These are phyloP conservation scores for Quambalaria eucalypti DNA, from an alignment of 1,284 basidiomycete genomes.

Conservation along the genomic window DNA sequence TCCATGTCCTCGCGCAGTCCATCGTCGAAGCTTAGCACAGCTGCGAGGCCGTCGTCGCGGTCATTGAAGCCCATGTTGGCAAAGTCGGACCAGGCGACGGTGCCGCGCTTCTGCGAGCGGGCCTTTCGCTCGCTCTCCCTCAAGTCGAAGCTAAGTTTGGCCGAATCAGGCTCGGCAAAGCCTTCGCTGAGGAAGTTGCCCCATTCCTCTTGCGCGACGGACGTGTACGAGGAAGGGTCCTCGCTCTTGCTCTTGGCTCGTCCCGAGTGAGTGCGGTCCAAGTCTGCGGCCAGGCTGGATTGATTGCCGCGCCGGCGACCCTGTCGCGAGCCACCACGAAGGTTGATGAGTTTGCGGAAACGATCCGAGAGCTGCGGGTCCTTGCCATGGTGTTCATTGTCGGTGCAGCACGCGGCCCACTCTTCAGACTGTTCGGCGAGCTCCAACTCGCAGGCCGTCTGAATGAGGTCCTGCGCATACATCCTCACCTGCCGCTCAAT, in stretches of 20 bases:
- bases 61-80: conserved; percentile 24
- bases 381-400: conserved; percentile 15
- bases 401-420: conserved; percentile 24
- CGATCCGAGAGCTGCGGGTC: conserved; percentile 38
- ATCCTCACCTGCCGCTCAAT: conserved; percentile 36
- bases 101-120: conserved; percentile 14
- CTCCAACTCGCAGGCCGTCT: conserved; percentile 30
- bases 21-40: conserved; percentile 38
- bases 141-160: conserved; percentile 39
- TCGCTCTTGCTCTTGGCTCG: neutral
- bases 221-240: conserved; percentile 10
- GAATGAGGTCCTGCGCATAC: conserved; percentile 38
- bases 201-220: conserved; percentile 35
- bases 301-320: neutral
- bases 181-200: conserved; percentile 34
- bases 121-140: conserved; percentile 32
- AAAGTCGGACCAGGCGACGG: conserved; percentile 40
- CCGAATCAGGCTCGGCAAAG: conserved; percentile 35
- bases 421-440: conserved; percentile 17
- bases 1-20: conserved; percentile 28
- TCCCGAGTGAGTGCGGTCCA: neutral
- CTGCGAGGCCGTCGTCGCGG: conserved; percentile 18
- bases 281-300: neutral
- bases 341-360: conserved; percentile 40
- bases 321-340: conserved; percentile 9